These are phyloP conservation scores for Papiliotrema flavescens DNA, from an alignment of 1,284 basidiomycete species.

Conservation along the genomic window DNA sequence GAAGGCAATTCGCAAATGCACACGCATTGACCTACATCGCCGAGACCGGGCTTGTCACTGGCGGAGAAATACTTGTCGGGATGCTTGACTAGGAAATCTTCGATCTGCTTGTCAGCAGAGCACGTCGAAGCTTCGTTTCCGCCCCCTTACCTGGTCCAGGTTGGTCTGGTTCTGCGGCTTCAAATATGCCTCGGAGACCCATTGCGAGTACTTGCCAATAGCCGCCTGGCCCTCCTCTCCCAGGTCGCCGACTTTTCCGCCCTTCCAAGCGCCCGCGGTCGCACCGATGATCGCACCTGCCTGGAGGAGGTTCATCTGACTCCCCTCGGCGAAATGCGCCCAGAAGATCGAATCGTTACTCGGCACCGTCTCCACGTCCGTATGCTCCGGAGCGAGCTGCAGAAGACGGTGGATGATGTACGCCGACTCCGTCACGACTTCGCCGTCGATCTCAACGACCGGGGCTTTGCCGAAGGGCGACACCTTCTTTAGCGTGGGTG, in stretches of 20 bases:
- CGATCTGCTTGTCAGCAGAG: conserved; percentile 15
- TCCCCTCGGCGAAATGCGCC: conserved; percentile 38
- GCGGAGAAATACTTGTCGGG: conserved; percentile 29
- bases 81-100: conserved; percentile 21
- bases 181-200: conserved; percentile 14
- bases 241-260: conserved; percentile 7
- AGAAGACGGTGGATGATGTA: conserved; percentile 34
- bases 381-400: conserved; percentile 7
- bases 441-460: conserved; percentile 26
- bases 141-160: conserved; percentile 1
- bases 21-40: conserved; percentile 30
- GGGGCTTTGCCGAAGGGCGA: conserved; percentile 37
- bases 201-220: conserved; percentile 18
- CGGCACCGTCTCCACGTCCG: conserved; percentile 18
- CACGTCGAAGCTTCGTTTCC: background rate
- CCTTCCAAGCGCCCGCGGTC: conserved; percentile 5
- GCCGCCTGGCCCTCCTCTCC: conserved; percentile 18
- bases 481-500: conserved; percentile 22
- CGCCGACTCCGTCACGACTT: conserved; percentile 33
- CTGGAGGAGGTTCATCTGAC: conserved; percentile 35
- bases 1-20: background rate
- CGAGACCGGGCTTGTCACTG: conserved; percentile 30
- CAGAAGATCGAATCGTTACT: conserved; percentile 28
- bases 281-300: conserved; percentile 16
- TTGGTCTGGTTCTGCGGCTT: conserved; percentile 16